Base-by-base conservation (phyloP, 1,284 basidiomycete species). In the Ceratobasidium sp. region DNA sequence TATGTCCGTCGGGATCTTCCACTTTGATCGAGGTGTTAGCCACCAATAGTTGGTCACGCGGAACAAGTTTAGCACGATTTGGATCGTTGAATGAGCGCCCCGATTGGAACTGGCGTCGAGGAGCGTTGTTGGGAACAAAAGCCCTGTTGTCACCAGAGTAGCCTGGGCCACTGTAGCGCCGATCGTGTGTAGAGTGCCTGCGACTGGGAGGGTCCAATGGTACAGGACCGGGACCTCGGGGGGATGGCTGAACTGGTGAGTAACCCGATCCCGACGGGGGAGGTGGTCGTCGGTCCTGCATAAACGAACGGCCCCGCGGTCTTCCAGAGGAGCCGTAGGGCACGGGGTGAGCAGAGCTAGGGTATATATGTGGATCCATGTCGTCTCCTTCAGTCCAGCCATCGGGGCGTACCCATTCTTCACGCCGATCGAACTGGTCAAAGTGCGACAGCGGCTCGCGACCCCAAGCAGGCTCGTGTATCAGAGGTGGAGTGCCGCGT, bases 161-260 rank as follows among this genome's bases (percentile, higher is more conserved):
- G 18, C 64, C 64, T 50, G 64, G 64, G 14, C 64, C 52, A 23
- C 52, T 67, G 64, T 55, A 67, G n/a, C 64, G 64, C 34, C 64
- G 64, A 30, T 67, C 64, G 23, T 67, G 64, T 41, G 53, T 34
- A 67, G 64, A 32, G 23, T 67, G 64, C 21, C 64, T 50, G n/a
- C 64, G 64, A 39, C 18, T 67, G 30, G 64, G 34, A 45, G n/a
- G 10, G 30, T 67, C 64, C 34, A 67, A 30, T 16, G 64, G 64
- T 12, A 30, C 9, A 43, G 48, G 64, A 18, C 48, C 39, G 26
- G 64, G 64, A 55, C 64, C 64, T 14, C 64, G 30, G 3, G 64
- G 50, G 4, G 64, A 67, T 14, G 34, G 36, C 50, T 67, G 64
- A 30, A 34, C 39, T 41, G 64, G n/a, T 9, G 39, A 12, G 41